phyloP scores from a whole-genome alignment of 345 rosid species.

The Lepidium aucheri region DNA sequence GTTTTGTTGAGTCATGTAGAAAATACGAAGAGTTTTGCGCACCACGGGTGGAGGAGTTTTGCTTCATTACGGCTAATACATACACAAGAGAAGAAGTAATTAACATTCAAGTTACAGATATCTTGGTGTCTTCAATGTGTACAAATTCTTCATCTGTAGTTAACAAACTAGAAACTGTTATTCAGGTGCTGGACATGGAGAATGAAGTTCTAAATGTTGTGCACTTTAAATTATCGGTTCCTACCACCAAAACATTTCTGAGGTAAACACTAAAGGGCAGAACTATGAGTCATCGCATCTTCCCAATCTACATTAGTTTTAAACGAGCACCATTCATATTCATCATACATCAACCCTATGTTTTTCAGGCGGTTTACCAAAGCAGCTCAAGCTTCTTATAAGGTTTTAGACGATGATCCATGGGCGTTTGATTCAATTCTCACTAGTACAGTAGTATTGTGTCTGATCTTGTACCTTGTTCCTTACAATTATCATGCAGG shows the following conservation, averaged over 20 bases:
- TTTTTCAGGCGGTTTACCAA: conserved; percentile 71
- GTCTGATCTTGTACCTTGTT: conserved; percentile 3
- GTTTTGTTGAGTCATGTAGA: conserved; percentile 36
- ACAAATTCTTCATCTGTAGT: conserved; percentile 16
- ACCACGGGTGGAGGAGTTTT: conserved; percentile 87
- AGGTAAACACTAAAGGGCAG: conserved; percentile 38
- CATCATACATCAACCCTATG: not conserved
- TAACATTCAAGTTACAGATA: not conserved
- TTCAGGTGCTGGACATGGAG: conserved; percentile 90
- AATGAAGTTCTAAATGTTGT: conserved; percentile 53
- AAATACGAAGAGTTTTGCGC: conserved; percentile 88
- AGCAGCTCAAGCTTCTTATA: conserved; percentile 68
- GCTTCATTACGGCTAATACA: conserved; percentile 88
- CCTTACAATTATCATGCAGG: conserved; percentile 33
- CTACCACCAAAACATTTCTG: conserved; percentile 82
- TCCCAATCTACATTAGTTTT: not conserved
- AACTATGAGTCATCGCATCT: not conserved
- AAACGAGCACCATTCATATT: not conserved
- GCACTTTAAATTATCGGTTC: conserved; percentile 67
- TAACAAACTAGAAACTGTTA: conserved; percentile 19
- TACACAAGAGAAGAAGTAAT: conserved; percentile 73
- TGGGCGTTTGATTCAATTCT: not conserved
- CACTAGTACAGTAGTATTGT: not conserved
- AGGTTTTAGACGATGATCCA: conserved; percentile 35
- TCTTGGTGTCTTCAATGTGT: not conserved